Evolutionary conservation across 2,329 filamentous ascomycete species (phyloP).

Genomic region (Verticillium isaacii): DNA sequence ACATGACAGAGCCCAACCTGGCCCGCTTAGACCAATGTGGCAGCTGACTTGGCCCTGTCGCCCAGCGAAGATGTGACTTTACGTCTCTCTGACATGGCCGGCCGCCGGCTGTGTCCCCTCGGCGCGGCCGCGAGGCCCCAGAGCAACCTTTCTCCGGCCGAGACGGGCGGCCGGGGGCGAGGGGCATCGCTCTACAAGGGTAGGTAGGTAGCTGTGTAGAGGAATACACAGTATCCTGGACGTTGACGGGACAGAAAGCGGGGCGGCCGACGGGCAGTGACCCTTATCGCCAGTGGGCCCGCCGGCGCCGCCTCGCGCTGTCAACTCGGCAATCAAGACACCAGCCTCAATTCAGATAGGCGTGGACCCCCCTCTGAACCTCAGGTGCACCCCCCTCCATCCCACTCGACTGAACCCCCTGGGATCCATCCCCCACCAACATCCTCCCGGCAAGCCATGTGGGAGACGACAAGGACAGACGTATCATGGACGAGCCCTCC

Average conservation of each 20-base stretch:
- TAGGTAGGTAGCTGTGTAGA: neutral
- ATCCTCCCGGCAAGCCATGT: neutral
- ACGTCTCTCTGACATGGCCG: neutral
- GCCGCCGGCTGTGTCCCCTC: neutral
- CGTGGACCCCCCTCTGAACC: neutral
- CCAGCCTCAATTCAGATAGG: neutral
- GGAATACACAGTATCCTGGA: neutral
- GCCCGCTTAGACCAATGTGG: neutral
- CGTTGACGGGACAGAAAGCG: neutral
- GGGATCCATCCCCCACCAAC: neutral
- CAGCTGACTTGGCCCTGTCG: neutral
- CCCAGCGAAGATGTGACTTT: neutral
- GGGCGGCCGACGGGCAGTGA: neutral
- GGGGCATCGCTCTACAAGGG: neutral
- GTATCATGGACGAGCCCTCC: neutral
- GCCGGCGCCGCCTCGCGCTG: neutral
- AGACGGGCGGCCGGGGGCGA: neutral
- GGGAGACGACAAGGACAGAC: neutral
- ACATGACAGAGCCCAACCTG: neutral
- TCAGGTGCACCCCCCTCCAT: neutral
- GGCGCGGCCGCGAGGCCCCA: neutral
- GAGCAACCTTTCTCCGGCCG: neutral
- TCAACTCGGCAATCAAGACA: neutral
- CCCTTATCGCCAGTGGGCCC: neutral
- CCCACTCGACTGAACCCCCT: neutral